Conservation (phyloP, 306 rosid species). For the Hippophae tibetana region DNA sequence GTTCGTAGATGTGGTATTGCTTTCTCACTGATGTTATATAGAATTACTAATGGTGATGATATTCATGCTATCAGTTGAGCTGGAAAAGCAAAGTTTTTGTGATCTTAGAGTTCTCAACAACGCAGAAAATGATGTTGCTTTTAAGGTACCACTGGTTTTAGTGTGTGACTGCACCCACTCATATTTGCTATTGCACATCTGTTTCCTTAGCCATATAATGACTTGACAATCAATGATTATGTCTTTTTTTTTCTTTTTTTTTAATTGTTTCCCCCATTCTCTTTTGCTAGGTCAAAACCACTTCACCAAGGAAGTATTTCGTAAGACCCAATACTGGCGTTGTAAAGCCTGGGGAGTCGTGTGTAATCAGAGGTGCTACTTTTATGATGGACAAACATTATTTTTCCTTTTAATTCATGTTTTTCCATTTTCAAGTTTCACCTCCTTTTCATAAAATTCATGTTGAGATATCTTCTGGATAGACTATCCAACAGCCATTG, state of each 20-base stretch:
- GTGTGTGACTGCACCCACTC: not conserved
- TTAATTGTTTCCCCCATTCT: conserved; percentile 3
- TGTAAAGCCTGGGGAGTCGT: conserved; percentile 74
- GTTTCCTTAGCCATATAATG: conserved; percentile 1
- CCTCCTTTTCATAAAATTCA: not conserved
- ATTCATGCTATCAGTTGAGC: conserved; percentile 59
- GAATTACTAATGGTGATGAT: conserved; percentile 1
- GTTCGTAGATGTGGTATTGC: too few relatives aligned
- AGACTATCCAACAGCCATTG: conserved; percentile 3
- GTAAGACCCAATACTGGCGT: conserved; percentile 95
- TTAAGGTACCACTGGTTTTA: conserved; percentile 48
- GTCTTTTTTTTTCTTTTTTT: not conserved
- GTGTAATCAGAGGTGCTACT: conserved; percentile 74
- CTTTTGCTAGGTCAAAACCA: conserved; percentile 81
- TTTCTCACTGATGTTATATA: not conserved
- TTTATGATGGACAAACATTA: not conserved
- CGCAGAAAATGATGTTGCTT: conserved; percentile 69
- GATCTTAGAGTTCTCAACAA: conserved; percentile 78
- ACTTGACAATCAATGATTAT: not conserved
- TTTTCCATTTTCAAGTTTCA: not conserved
- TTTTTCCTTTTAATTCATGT: not conserved
- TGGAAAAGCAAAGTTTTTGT: conserved; percentile 77
- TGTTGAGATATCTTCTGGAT: not conserved
- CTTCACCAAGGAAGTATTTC: conserved; percentile 93
- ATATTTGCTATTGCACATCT: conserved; percentile 3